Evolutionary conservation across 495 filamentous ascomycete genomes (phyloP).

Genomic region (Penicillium dipodomyicola): DNA sequence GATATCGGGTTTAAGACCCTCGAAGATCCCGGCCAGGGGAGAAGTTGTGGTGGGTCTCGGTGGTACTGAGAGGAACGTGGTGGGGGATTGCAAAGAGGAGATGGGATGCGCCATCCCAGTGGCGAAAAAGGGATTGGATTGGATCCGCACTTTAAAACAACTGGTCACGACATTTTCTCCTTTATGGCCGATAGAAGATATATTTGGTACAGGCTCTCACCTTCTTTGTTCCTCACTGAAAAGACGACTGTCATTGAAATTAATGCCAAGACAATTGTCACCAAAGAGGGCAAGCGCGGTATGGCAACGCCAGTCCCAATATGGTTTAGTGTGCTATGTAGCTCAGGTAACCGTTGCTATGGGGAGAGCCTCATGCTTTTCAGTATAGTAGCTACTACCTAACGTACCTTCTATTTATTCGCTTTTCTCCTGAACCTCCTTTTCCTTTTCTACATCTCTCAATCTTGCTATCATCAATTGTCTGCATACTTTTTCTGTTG

Average conservation of each 20-base stretch:
- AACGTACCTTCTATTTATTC: slow-evolving; percentile 43
- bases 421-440: slow-evolving; percentile 11
- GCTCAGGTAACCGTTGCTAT: slow-evolving; percentile 46
- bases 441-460: not conserved
- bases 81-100: slow-evolving; percentile 11
- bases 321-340: slow-evolving; percentile 30
- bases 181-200: not conserved
- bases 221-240: slow-evolving; percentile 1
- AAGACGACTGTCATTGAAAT: slow-evolving; percentile 1
- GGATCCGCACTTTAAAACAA: not conserved
- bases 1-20: slow-evolving; percentile 29
- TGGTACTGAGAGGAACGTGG: slow-evolving; percentile 27
- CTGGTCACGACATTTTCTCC: not conserved
- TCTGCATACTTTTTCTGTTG: slow-evolving; percentile 25
- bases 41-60: slow-evolving; percentile 38
- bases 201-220: not conserved
- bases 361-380: slow-evolving; percentile 32
- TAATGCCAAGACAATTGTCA: slow-evolving; percentile 24
- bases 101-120: slow-evolving; percentile 19
- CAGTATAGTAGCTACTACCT: slow-evolving; percentile 17
- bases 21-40: slow-evolving; percentile 30
- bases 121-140: slow-evolving; percentile 1
- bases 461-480: slow-evolving; percentile 19
- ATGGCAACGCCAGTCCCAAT: slow-evolving; percentile 26
- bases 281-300: slow-evolving; percentile 29